phyloP scores from a whole-genome alignment of 2,329 filamentous ascomycete species.

The Hypomyces rosellus region DNA sequence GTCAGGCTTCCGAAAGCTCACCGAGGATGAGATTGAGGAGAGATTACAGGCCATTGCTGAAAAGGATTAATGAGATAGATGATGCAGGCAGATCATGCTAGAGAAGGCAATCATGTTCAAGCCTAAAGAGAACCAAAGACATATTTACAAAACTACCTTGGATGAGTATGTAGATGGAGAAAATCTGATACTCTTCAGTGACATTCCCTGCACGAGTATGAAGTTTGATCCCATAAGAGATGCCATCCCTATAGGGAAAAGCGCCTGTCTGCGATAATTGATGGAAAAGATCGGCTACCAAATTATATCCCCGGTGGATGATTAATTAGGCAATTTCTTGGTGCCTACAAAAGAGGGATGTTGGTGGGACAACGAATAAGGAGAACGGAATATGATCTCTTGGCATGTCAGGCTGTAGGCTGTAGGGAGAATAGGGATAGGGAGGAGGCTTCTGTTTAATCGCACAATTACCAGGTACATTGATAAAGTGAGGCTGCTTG shows the following conservation, averaged over 20 bases:
- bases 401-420: too few relatives aligned
- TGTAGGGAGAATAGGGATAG: too few relatives aligned
- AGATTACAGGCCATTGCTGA: constrained; percentile 95
- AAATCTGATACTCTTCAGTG: too few relatives aligned
- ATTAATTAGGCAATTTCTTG: constrained; percentile 5
- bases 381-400: not conserved
- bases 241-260: too few relatives aligned
- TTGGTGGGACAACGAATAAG: not conserved
- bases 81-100: constrained; percentile 7
- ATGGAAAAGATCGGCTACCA: not conserved
- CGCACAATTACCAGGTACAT: too few relatives aligned
- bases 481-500: too few relatives aligned
- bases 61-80: constrained; percentile 69
- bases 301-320: not conserved
- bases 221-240: too few relatives aligned
- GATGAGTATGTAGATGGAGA: too few relatives aligned
- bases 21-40: constrained; percentile 97
- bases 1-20: constrained; percentile 76
- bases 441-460: too few relatives aligned
- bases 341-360: not conserved
- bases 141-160: too few relatives aligned
- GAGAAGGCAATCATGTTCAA: constrained; percentile 14
- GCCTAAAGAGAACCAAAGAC: constrained; percentile 1
- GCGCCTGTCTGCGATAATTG: not conserved
- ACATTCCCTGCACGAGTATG: too few relatives aligned